Base-by-base conservation (phyloP, 2,329 filamentous ascomycete species). In the Dactylellina haptotyla region DNA sequence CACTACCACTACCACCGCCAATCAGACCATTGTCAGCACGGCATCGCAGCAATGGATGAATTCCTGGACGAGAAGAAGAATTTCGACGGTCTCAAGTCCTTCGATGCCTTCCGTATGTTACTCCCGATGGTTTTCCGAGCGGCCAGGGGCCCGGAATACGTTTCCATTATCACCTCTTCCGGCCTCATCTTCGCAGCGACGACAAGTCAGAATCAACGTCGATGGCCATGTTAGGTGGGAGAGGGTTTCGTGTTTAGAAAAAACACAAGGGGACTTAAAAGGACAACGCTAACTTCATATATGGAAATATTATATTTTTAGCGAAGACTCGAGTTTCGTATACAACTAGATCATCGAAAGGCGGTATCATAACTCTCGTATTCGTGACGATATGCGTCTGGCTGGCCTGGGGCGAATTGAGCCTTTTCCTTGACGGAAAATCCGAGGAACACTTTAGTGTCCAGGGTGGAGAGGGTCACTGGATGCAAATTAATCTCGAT, bases 301-400 rank as follows among this genome's bases (percentile, higher is more conserved):
- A n/a, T n/a, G n/a, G n/a, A n/a, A n/a, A n/a, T n/a, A n/a, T n/a
- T n/a, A 45, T 45, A 6, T 69, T 59, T 71, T 61, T 79, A 97
- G 93, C 95, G 77, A 98, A 99, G 85, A 92, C 94, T 61, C 98
- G 98, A 84, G 88, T 93, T 14, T 92, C 94, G 79, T 99, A 97
- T 82, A 89, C 95, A 63, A 89, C 90, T 50, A 87, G 89, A 76
- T 96, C 92, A 30, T 87, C 90, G 37, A 90, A 90, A 78, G 96
- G 95, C 79, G 94, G 94, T 75, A 93, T 96, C 83, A 97, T 93
- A 91, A 98, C 95, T 20, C 86, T 97, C 51, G 56, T 69, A 39
- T 91, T 99, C 83, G 83, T 90, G 72, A 75, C 91, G 56, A 84
- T 96, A 75, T 95, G 92, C 75, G 80, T 88, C 75, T 80, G 92